Evolutionary conservation across 805 yeast species (phyloP).

Genomic region (Nakazawaea anatomiae): DNA sequence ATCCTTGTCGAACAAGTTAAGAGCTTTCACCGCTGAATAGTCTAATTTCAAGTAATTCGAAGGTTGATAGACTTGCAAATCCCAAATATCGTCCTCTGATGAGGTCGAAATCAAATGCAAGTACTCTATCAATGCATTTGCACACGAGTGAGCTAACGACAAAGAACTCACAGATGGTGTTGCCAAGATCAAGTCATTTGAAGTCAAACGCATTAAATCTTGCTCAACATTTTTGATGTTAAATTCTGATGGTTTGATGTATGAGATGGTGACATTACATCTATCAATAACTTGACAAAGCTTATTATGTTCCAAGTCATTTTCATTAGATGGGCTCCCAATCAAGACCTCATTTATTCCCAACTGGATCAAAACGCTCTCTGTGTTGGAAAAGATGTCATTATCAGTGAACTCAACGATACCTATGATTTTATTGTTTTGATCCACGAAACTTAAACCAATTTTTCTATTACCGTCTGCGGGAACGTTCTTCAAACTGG

Average conservation of each 20-base stretch:
- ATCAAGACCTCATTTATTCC: conserved; percentile 84
- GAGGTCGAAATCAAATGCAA: conserved; percentile 57
- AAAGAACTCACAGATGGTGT: conserved; percentile 48
- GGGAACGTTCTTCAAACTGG: conserved; percentile 40
- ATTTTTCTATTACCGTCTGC: conserved; percentile 46
- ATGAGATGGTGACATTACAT: conserved; percentile 69
- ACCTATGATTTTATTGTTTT: conserved; percentile 60
- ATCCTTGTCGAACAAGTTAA: conserved; percentile 63
- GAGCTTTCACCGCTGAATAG: conserved; percentile 81
- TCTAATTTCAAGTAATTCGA: conserved; percentile 86
- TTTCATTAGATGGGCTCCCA: conserved; percentile 27
- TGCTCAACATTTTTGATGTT: conserved; percentile 64
- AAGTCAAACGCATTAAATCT: conserved; percentile 69
- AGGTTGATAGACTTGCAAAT: conserved; percentile 62
- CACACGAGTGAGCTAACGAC: conserved; percentile 50
- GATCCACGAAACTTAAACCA: conserved; percentile 79
- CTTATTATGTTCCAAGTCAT: conserved; percentile 56
- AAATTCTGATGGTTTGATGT: conserved; percentile 52
- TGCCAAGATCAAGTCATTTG: conserved; percentile 46
- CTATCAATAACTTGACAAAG: conserved; percentile 68
- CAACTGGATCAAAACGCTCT: conserved; percentile 78
- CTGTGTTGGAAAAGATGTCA: conserved; percentile 81
- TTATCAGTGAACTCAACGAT: conserved; percentile 79
- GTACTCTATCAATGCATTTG: conserved; percentile 65
- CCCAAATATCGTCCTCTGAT: conserved; percentile 46